Base-by-base conservation (phyloP, 768 basidiomycete genomes). In the Tylopilus felleus region DNA sequence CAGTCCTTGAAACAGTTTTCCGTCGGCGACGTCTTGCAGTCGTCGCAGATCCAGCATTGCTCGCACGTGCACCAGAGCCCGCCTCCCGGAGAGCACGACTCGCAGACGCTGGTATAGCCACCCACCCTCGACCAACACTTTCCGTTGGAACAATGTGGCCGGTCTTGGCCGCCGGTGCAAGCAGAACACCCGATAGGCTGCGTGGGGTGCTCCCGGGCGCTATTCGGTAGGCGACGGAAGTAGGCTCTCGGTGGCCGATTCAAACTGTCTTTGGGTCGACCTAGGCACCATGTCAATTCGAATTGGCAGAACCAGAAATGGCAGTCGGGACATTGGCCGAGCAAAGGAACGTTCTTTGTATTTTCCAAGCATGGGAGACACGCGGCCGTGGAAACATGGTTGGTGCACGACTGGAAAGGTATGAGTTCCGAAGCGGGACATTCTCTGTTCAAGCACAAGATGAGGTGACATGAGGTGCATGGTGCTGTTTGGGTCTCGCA, bases 271-370 rank as follows among this genome's bases (percentile, higher is more conserved):
- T 33, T 60, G 2, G 65, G 64, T 50, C 64, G 59, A 41, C 65
- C 65, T 1, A 44, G 47, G 43, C 65, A 67, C 65, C 65, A 67
- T 3, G 42, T 55, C 49, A 66, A 21, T 5, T 67, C 65, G 19
- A 33, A 51, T 14, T 38, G 50, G 42, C 62, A 65, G 44, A 56
- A 62, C 65, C 65, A 67, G 45, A 56, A 52, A 29, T 55, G 7
- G 43, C 62, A 67, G 8, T 43, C 10, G 13, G 65, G 65, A 33
- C 63, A 67, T 52, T 65, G 35, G 23, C 56, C 60, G 0, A 65
- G 56, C 22, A 33, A 14, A 12, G 58, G 59, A 1, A 50, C 23
- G 4, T 10, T 12, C n/a, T 28, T 29, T 8, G 40, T 41, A 16
- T 4, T 47, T 16, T 58, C 45, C 21, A 61, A 12, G 22, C 65